Base-by-base conservation (phyloP, 2,329 filamentous ascomycete genomes). In the Xylariaceae sp. region DNA sequence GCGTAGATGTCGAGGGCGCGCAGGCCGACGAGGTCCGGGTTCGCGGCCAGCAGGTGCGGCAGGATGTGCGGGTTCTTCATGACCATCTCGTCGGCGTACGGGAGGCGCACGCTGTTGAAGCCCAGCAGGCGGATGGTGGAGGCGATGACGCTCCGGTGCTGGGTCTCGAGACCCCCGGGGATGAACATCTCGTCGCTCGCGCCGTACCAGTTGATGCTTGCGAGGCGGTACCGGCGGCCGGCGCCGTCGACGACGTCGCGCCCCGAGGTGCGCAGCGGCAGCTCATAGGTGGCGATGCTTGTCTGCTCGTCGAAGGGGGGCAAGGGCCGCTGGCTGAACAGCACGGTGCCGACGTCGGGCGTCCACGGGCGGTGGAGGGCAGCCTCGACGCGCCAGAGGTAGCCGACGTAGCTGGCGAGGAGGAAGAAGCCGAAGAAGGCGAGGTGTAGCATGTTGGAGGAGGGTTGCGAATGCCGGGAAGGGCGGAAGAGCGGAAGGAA, bases 181-280 rank as follows among this genome's bases (percentile, higher is more conserved):
- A 85, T 72, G 52, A 81, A 84, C 41, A 78, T 68, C 64, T 83
- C 74, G 54, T 86, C 82, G 55, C 79, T 83, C 3, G 76, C 81
- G 26, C 83, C 82, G 57, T 86, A 86, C 82, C 82, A 86, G 63
- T 86, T 86, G 55, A 85, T 68, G 16, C 77, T 81, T 15, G 76
- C 65, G 7, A 87, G 68, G 64, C 81, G 82, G 62, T 81, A 78
- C 22, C 79, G 72, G 22, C 71, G 67, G 30, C 73, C 76, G 2
- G 65, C 55, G 8, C 69, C 63, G 62, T 85, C 81, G 39, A 85
- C 69, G 19, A 86, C 71, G 48, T 83, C 57, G 33, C 81, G 73
- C 4, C 82, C 81, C 19, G 63, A 61, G 2, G 82, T 80, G 38
- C 69, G 72, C 32, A 86, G 65, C 13, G 81, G 81, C 33, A 83